Evolutionary conservation across 2,329 filamentous ascomycete species (phyloP).

Genomic region (Penicillium sp.): DNA sequence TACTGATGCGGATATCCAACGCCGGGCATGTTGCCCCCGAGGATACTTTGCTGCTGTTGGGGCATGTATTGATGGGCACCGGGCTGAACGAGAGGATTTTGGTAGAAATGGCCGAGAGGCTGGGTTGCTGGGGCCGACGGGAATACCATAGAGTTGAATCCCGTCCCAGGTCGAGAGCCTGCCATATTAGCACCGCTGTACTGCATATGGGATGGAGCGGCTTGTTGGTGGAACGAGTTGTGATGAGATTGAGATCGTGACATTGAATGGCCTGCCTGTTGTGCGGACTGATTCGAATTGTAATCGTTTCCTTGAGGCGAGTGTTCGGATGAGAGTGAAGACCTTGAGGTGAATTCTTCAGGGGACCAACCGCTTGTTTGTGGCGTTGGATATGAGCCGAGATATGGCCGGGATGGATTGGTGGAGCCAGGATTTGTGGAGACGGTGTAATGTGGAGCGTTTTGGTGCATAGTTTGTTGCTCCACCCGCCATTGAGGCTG

Average conservation of each 20-base stretch:
- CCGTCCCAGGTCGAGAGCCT: constrained; percentile 4
- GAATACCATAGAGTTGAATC: constrained; percentile 1
- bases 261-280: not conserved
- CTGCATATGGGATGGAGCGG: constrained; percentile 2
- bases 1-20: not conserved
- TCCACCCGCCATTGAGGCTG: constrained; percentile 19
- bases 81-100: constrained; percentile 10
- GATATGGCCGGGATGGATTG: constrained; percentile 6
- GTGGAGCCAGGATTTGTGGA: not conserved
- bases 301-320: not conserved
- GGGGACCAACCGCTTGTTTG: constrained; percentile 2
- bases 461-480: not conserved
- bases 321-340: constrained; percentile 3
- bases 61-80: constrained; percentile 12
- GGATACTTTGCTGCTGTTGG: not conserved
- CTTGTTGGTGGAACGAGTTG: not conserved
- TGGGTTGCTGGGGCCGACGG: not conserved
- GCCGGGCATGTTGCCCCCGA: not conserved
- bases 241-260: constrained; percentile 15
- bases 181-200: constrained; percentile 13
- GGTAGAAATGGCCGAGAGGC: constrained; percentile 8
- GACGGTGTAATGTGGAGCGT: not conserved
- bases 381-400: constrained; percentile 3
- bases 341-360: not conserved
- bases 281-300: not conserved